Evolutionary conservation across 305 asterid genomes (phyloP).

Genomic region (Fraxinus baroniana): DNA sequence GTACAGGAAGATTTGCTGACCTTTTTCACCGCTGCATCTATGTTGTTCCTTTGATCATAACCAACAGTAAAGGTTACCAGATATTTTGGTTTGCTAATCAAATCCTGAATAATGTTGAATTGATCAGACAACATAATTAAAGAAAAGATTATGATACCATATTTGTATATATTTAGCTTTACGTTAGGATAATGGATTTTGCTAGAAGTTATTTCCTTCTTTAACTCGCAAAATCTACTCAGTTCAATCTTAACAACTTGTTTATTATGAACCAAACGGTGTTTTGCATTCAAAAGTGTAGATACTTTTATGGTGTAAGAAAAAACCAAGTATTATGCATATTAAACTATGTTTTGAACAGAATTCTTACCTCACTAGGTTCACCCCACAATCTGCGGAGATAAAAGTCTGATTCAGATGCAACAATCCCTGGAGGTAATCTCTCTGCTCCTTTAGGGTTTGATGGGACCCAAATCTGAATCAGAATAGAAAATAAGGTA

Average conservation of each 20-base stretch:
- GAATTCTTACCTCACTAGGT: slow-evolving; percentile 47
- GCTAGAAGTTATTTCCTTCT: neutral
- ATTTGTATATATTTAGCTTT: neutral
- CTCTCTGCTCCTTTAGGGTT: slow-evolving; percentile 63
- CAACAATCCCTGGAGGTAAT: slow-evolving; percentile 50
- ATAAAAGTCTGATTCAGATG: slow-evolving; percentile 48
- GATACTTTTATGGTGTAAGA: neutral
- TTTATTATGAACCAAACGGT: neutral
- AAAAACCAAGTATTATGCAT: neutral
- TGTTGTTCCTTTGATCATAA: slow-evolving; percentile 22
- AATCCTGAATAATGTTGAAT: slow-evolving; percentile 23
- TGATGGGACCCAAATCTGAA: slow-evolving; percentile 52
- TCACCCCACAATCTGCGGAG: slow-evolving; percentile 57
- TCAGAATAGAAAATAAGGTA: slow-evolving; percentile 2
- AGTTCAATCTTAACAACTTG: neutral
- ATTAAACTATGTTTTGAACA: neutral
- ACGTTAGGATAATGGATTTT: neutral
- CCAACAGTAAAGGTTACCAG: slow-evolving; percentile 33
- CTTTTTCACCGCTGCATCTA: slow-evolving; percentile 33
- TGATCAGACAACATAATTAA: neutral
- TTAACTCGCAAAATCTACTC: neutral
- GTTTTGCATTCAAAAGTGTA: neutral
- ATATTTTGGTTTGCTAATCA: slow-evolving; percentile 26
- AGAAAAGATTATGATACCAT: neutral
- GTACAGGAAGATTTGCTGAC: slow-evolving; percentile 1